Percentiles rank a stretch among this genome's conserved stretches.
Conservation (phyloP, 768 basidiomycete species). For the Tricholoma furcatifolium region DNA sequence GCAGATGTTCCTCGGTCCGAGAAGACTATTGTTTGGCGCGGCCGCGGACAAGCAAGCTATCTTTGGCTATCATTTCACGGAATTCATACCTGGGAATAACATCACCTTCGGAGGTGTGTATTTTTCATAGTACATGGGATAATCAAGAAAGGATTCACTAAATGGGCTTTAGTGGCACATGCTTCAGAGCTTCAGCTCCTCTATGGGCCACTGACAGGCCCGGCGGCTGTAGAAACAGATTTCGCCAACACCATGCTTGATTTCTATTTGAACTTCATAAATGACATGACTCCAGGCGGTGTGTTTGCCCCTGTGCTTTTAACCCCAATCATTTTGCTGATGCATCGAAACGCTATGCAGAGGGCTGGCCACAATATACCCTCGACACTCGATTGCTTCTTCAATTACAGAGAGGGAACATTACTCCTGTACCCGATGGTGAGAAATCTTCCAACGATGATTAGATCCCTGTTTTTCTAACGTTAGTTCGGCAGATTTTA, state of each 20-base stretch:
- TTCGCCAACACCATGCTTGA: conserved; percentile 50
- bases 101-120: conserved; percentile 43
- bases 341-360: too few relatives aligned
- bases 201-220: conserved; percentile 44
- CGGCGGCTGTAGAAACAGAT: conserved; percentile 35
- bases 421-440: too few relatives aligned
- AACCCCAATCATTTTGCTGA: too few relatives aligned
- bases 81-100: conserved; percentile 56
- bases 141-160: background rate
- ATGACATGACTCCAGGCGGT: conserved; percentile 57
- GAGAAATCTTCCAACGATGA: too few relatives aligned
- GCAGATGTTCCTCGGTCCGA: conserved; percentile 51
- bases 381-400: too few relatives aligned
- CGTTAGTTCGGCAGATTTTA: too few relatives aligned
- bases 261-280: conserved; percentile 57
- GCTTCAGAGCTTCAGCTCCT: conserved; percentile 47
- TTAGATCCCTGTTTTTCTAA: too few relatives aligned
- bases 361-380: too few relatives aligned
- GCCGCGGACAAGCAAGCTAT: conserved; percentile 46
- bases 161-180: conserved; percentile 38
- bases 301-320: conserved; percentile 14
- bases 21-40: conserved; percentile 49
- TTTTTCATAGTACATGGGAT: background rate
- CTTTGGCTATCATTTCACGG: conserved; percentile 54
- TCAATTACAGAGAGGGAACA: too few relatives aligned